phyloP scores from a whole-genome alignment of 2,329 filamentous ascomycete genomes.

The Hymenoscyphus infarciens region DNA sequence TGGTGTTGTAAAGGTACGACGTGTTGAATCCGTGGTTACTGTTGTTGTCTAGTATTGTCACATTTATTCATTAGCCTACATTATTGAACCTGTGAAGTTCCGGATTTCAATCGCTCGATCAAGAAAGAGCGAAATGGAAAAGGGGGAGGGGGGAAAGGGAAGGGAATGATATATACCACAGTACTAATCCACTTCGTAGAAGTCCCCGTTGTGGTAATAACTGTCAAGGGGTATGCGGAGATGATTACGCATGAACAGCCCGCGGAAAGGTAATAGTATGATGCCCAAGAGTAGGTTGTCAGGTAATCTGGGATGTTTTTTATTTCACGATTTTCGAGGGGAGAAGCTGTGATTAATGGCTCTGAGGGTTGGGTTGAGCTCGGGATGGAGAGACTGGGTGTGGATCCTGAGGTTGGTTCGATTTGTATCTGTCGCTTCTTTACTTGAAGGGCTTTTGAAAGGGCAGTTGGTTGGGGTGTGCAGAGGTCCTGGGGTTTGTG shows the following conservation, averaged over 20 bases:
- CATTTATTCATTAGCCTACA: no score
- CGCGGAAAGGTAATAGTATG: not conserved
- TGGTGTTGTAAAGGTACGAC: no score
- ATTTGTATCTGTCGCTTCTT: no score
- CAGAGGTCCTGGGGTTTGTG: not conserved
- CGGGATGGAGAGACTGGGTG: not conserved
- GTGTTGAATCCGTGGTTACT: no score
- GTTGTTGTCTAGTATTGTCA: no score
- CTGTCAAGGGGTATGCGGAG: not conserved
- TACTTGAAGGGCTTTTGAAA: no score
- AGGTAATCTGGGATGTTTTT: not conserved
- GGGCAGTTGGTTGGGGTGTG: no score
- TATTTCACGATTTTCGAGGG: not conserved
- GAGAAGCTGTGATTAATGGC: not conserved
- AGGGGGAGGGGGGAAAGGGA: no score
- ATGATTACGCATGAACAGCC: not conserved
- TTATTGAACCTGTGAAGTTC: no score
- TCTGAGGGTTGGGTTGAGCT: not conserved
- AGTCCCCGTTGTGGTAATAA: not conserved
- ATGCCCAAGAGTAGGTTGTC: not conserved
- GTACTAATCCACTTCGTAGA: not conserved
- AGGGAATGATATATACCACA: not conserved
- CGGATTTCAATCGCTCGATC: no score
- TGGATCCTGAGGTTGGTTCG: not conserved
- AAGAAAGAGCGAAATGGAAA: no score